Base-by-base conservation (phyloP, 2,329 filamentous ascomycete genomes). In the Hirsutella thompsonii region DNA sequence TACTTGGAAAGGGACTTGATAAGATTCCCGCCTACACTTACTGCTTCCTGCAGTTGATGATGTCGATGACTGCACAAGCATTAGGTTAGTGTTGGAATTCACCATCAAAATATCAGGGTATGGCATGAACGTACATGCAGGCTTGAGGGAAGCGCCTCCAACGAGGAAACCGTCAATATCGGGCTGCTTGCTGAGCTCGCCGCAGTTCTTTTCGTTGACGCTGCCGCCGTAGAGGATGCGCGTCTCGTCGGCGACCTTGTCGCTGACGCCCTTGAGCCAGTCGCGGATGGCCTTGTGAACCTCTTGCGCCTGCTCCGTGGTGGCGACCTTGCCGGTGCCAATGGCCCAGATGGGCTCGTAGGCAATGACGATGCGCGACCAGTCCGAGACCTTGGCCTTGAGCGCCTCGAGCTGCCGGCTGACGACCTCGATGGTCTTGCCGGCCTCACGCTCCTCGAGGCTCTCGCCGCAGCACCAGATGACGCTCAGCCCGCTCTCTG, bases 161-260 rank as follows among this genome's bases (percentile, higher is more conserved):
- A 96, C 90, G 52, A 96, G 76, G 81, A 96, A 96, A 44, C 92
- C 92, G 65, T 98, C 92, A 63, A 98, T 94, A 66, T 98, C 92
- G 49, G 77, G 63, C 77, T 96, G 79, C 74, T 88, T 90, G 62
- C 83, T 79, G 55, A 98, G 76, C 49, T 96, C 90, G 59, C 73
- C 77, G 75, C 86, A 93, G 79, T 98, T 98, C 83, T 95, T 95
- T 76, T 94, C 92, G 61, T 75, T 93, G 56, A 98, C 92, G 56
- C 83, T 92, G 60, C 92, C 92, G 52, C 92, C 92, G 67, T 98
- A 98, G 60, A 98, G 81, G 62, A 98, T 86, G 55, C 92, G 79
- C 47, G 89, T 94, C 69, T 83, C 79, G 49, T 94, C 87, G 37
- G 88, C 79, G 43, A 83, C 85, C 60, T 74, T 68, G 47, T 83